A percentile compares a stretch with the other conserved stretches of the same genome.
phyloP scores from a whole-genome alignment of 352 stramenopile genomes.

The Phytopythium delawarense region DNA sequence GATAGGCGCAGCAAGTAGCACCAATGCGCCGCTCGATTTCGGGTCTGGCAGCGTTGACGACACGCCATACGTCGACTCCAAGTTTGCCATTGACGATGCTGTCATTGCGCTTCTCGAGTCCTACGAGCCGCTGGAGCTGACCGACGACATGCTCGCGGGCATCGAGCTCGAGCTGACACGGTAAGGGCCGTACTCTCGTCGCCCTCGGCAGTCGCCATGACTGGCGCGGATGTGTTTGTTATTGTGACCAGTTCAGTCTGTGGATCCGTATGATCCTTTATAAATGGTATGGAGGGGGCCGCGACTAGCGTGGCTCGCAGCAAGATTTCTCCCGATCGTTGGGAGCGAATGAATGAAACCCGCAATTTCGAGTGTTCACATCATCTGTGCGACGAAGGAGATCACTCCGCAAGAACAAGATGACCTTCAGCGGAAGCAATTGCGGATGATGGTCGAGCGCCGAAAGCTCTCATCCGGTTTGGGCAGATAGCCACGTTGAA shows the following conservation, averaged over 20 bases:
- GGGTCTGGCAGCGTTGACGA: neutral
- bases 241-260: neutral
- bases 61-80: conserved; percentile 4
- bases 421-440: too few species aligned
- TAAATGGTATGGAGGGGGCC: neutral
- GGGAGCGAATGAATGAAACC: too few species aligned
- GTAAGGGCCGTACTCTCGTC: neutral
- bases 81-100: conserved; percentile 21
- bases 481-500: too few species aligned
- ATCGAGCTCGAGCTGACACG: conserved; percentile 1
- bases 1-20: neutral
- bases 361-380: too few species aligned
- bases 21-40: neutral
- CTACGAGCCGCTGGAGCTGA: conserved; percentile 37
- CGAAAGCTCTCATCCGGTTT: too few species aligned
- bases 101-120: conserved; percentile 31
- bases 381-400: too few species aligned
- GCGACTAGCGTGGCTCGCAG: too few species aligned
- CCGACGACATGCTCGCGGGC: neutral
- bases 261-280: too few species aligned
- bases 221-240: neutral
- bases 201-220: neutral
- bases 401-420: too few species aligned
- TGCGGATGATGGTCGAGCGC: too few species aligned
- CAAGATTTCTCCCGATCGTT: too few species aligned